Evolutionary conservation across 768 basidiomycete species (phyloP), one percentile per base, ranked within the genome.

Genomic region (Suillus paluster): DNA sequence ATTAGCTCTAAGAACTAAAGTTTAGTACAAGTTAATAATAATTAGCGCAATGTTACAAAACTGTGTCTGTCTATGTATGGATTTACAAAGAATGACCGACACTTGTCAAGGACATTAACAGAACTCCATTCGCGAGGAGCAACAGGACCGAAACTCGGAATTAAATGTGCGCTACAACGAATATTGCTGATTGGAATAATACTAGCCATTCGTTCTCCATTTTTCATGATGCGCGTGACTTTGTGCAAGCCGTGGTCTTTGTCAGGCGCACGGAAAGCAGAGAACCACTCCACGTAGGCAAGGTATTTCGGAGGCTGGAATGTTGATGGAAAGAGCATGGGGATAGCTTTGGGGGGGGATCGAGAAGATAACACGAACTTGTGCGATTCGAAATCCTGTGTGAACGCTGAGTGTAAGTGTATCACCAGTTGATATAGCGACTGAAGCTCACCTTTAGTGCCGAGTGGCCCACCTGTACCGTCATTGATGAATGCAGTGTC

Each of bases 61-160:
- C 60, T 44, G 66, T 74, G 72, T 55, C 68, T 57, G 61, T 77
- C 73, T 27, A 66, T 63, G 46, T 71, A 77, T 4, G 67, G 59
- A 64, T 72, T 77, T 0, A 77, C 65, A 67, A 61, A 78, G 54
- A 79, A 80, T 2, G 39, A 56, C 5, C 39, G 38, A 54, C 70
- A 70, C 10, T 53, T 6, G 10, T 80, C 75, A 1, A 79, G 66
- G 7, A 79, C 75, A 53, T 58, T 78, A 30, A 66, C 70, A 48
- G 66, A 68, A 4, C 68, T 68, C 79, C 79, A 80, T 8, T 68
- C 65, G 0, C 55, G 48, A n/a, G 74, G 74, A 0, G 67, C 74
- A 9, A 60, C 36, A 3, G 65, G 62, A 1, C 76, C 75, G 60
- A 76, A 78, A 30, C 66, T 62, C 0, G 77, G 78, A 27, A 73